These are phyloP conservation scores for Nymphaea colorata DNA, from an alignment of 164 flowering plant species.

Conservation along the genomic window DNA sequence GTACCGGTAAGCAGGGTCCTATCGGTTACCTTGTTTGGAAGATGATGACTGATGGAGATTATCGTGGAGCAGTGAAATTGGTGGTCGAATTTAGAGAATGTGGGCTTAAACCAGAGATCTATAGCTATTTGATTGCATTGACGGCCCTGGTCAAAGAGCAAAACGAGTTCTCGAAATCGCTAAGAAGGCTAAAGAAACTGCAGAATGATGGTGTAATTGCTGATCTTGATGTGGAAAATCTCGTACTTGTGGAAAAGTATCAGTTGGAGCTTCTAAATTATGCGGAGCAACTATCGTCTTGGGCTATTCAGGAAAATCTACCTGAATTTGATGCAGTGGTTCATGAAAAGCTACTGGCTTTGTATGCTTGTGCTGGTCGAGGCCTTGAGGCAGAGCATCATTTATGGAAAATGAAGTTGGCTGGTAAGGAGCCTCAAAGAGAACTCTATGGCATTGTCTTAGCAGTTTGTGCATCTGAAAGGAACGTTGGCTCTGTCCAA, in stretches of 20 bases:
- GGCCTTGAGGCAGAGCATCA: slow-evolving; percentile 80
- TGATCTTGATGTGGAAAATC: slow-evolving; percentile 44
- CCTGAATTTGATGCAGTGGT: slow-evolving; percentile 38
- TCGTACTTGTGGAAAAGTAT: slow-evolving; percentile 45
- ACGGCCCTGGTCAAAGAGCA: slow-evolving; percentile 93
- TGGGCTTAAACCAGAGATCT: slow-evolving; percentile 75
- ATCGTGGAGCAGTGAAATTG: slow-evolving; percentile 46
- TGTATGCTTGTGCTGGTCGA: slow-evolving; percentile 89
- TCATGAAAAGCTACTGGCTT: slow-evolving; percentile 80
- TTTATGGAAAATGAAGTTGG: slow-evolving; percentile 84
- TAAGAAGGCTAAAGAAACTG: slow-evolving; percentile 60
- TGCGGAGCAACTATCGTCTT: slow-evolving; percentile 47
- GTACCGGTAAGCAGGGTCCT: slow-evolving; percentile 33
- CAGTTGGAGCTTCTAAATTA: slow-evolving; percentile 60
- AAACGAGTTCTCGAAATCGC: slow-evolving; percentile 64
- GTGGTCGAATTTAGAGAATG: slow-evolving; percentile 55
- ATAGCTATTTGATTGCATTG: slow-evolving; percentile 88
- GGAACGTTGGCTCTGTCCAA: slow-evolving; percentile 39
- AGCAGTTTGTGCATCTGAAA: slow-evolving; percentile 87
- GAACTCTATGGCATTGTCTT: slow-evolving; percentile 73
- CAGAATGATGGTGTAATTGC: slow-evolving; percentile 44
- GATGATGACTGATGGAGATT: slow-evolving; percentile 85
- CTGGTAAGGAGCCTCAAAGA: slow-evolving; percentile 61
- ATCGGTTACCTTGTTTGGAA: slow-evolving; percentile 95
- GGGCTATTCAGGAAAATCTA: slow-evolving; percentile 59